These are phyloP conservation scores for Gossypium trilobum DNA, from an alignment of 441 rosid genomes.

Conservation along the genomic window DNA sequence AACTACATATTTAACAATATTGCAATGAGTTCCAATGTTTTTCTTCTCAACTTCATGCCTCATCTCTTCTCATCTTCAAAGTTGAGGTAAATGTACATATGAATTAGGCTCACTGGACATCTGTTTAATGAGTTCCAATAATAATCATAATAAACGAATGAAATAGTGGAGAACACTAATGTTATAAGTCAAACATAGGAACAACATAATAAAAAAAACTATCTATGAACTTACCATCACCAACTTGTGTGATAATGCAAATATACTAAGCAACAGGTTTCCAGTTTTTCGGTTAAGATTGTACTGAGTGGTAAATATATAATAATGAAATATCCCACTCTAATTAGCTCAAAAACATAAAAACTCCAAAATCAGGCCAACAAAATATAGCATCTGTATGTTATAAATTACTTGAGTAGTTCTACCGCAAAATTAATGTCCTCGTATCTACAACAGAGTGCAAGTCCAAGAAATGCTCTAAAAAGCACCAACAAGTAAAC, in stretches of 20 bases:
- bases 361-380: neutral
- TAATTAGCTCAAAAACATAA: neutral
- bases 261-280: neutral
- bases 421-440: neutral
- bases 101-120: neutral
- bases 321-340: neutral
- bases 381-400: neutral
- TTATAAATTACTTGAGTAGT: neutral
- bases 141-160: neutral
- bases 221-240: neutral
- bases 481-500: neutral
- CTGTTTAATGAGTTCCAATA: neutral
- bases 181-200: too few relatives aligned
- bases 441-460: neutral
- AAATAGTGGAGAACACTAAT: too few relatives aligned
- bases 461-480: neutral
- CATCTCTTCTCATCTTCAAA: neutral
- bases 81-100: neutral
- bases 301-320: neutral
- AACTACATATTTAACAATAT: neutral
- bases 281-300: neutral
- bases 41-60: neutral
- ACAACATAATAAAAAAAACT: neutral
- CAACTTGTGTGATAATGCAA: neutral
- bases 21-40: neutral